A percentile compares a stretch with the other conserved stretches of the same genome.
Conservation (phyloP, 176 grass and related monocot species). For the Carex myosuroides region DNA sequence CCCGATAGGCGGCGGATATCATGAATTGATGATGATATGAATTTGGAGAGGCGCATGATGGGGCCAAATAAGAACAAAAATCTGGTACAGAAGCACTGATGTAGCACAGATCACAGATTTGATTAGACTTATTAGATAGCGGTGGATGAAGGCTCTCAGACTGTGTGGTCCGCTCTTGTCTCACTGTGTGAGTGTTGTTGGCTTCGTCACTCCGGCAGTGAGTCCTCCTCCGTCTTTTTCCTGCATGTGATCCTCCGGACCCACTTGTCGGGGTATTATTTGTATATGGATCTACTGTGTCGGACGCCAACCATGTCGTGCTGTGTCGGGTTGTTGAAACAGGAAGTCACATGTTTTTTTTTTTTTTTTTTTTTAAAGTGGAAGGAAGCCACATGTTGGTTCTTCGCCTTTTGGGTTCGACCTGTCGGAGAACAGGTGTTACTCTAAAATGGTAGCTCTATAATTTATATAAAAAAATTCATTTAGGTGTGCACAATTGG, state of each 20-base stretch:
- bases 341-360: not conserved
- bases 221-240: not conserved
- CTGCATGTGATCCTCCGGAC: not conserved
- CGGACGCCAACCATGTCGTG: not conserved
- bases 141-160: no score
- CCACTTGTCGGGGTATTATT: not conserved
- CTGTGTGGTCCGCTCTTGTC: conserved; percentile 9
- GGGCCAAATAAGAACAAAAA: conserved; percentile 17
- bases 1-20: not conserved
- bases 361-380: no score
- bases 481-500: no score
- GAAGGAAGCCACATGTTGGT: no score
- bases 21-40: no score
- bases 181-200: not conserved
- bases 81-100: not conserved
- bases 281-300: not conserved
- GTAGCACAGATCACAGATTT: not conserved
- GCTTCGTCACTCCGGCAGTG: not conserved
- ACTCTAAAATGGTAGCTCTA: no score
- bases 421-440: no score
- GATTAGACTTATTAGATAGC: no score
- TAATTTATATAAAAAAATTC: no score
- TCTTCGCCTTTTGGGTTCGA: no score
- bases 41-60: not conserved
- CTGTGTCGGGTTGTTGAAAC: not conserved